Conservation (phyloP, 345 rosid genomes). For the Toxicodendron radicans region DNA sequence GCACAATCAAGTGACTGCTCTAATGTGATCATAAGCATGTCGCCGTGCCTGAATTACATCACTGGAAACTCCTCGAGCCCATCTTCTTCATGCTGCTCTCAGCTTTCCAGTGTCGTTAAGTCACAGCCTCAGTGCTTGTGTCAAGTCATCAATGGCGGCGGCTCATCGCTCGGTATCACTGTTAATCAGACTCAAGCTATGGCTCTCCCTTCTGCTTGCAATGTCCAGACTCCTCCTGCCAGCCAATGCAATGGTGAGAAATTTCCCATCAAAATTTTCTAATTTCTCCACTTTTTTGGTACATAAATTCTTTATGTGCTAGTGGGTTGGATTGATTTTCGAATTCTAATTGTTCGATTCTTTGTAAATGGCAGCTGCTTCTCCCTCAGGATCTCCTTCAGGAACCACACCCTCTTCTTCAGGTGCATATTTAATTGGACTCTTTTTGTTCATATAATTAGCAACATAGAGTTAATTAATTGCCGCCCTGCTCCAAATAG, state of each 20-base stretch:
- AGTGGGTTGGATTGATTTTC: not conserved
- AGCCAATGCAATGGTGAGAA: slow-evolving; percentile 27
- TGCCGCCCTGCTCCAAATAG: too few relatives aligned
- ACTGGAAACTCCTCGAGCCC: slow-evolving; percentile 32
- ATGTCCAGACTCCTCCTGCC: slow-evolving; percentile 28
- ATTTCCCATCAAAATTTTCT: too few relatives aligned
- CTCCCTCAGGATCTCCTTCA: slow-evolving; percentile 29
- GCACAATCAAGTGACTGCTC: slow-evolving; percentile 25
- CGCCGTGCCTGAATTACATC: slow-evolving; percentile 30
- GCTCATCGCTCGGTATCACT: slow-evolving; percentile 28
- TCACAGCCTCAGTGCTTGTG: slow-evolving; percentile 36
- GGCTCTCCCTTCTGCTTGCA: slow-evolving; percentile 34
- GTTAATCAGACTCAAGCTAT: slow-evolving; percentile 38
- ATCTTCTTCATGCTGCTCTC: slow-evolving; percentile 31
- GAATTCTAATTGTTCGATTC: not conserved
- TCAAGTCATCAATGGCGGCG: slow-evolving; percentile 26
- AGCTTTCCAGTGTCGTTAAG: slow-evolving; percentile 22
- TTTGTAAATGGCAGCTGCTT: slow-evolving; percentile 13
- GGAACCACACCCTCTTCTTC: slow-evolving; percentile 26
- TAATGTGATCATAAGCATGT: slow-evolving; percentile 22
- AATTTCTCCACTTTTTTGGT: too few relatives aligned
- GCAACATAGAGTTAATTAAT: too few relatives aligned
- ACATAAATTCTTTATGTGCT: too few relatives aligned
- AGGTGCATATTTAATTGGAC: slow-evolving; percentile 11
- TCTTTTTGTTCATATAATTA: too few relatives aligned